Evolutionary conservation across 805 yeast species (phyloP).

Genomic region (Yarrowia deformans): DNA sequence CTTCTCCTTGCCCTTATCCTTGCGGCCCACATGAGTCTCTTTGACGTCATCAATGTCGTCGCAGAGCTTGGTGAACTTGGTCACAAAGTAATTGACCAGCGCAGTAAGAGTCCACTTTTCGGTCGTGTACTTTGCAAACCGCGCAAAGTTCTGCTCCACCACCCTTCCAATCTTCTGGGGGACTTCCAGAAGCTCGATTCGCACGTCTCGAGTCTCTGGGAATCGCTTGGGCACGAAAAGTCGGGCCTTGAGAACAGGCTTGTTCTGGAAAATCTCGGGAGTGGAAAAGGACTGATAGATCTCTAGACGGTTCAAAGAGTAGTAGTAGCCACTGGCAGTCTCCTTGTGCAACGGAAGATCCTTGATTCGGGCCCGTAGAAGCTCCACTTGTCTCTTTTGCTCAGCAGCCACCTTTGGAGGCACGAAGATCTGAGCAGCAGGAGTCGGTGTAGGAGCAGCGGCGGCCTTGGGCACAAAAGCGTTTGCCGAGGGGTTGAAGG

Average conservation of each 20-base stretch:
- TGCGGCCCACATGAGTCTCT: constrained; percentile 1
- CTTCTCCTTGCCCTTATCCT: constrained; percentile 19
- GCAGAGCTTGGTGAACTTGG: constrained; percentile 29
- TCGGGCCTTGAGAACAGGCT: constrained; percentile 22
- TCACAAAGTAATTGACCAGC: constrained; percentile 24
- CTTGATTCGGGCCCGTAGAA: constrained; percentile 5
- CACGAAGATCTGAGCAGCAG: constrained; percentile 41
- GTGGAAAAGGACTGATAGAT: constrained; percentile 34
- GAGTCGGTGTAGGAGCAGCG: background rate
- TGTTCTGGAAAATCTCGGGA: constrained; percentile 32
- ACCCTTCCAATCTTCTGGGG: constrained; percentile 23
- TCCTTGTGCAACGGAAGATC: constrained; percentile 17
- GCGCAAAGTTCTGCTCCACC: constrained; percentile 34
- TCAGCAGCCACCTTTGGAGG: constrained; percentile 42
- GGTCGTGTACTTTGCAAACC: constrained; percentile 19
- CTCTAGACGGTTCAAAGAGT: constrained; percentile 10
- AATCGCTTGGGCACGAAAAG: constrained; percentile 26
- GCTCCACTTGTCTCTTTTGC: constrained; percentile 42
- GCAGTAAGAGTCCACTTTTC: constrained; percentile 33
- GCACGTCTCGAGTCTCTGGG: constrained; percentile 23
- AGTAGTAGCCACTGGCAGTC: constrained; percentile 15
- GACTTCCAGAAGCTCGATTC: constrained; percentile 18
- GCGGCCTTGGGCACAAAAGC: background rate
- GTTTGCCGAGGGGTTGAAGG: constrained; percentile 13
- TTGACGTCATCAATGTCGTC: constrained; percentile 33